These are phyloP conservation scores for Amauroascus niger DNA, from an alignment of 2,329 filamentous ascomycete genomes.

Conservation along the genomic window DNA sequence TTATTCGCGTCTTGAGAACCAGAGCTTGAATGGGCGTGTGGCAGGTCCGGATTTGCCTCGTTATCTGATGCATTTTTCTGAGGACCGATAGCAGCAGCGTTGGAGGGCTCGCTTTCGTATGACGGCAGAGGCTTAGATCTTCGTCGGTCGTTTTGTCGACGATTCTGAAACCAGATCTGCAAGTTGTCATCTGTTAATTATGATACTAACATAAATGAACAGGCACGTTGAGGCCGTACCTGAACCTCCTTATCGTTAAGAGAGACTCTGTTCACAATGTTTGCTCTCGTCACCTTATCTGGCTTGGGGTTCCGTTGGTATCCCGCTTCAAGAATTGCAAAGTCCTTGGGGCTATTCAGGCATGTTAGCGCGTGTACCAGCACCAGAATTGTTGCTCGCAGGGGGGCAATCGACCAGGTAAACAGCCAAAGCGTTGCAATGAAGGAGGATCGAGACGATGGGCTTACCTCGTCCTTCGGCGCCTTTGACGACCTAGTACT, in stretches of 20 bases:
- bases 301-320: conserved; percentile 81
- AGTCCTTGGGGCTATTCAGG: conserved; percentile 66
- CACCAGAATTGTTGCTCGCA: not conserved
- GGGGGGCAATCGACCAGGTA: not conserved
- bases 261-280: conserved; percentile 74
- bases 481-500: conserved; percentile 50
- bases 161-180: conserved; percentile 97
- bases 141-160: conserved; percentile 81
- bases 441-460: not conserved
- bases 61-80: not conserved
- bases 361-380: conserved; percentile 10
- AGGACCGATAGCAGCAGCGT: not conserved
- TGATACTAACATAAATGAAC: not conserved
- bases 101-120: not conserved
- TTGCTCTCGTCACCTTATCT: conserved; percentile 75
- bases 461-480: conserved; percentile 50
- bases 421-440: not conserved
- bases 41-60: not conserved
- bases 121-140: conserved; percentile 59
- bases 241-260: conserved; percentile 94
- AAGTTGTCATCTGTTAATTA: not conserved
- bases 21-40: not conserved
- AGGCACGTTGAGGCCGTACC: conserved; percentile 47
- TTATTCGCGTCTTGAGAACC: not conserved
- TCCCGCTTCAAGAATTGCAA: conserved; percentile 75